phyloP scores from a whole-genome alignment of 164 flowering plant genomes.

The Amborella trichopoda region DNA sequence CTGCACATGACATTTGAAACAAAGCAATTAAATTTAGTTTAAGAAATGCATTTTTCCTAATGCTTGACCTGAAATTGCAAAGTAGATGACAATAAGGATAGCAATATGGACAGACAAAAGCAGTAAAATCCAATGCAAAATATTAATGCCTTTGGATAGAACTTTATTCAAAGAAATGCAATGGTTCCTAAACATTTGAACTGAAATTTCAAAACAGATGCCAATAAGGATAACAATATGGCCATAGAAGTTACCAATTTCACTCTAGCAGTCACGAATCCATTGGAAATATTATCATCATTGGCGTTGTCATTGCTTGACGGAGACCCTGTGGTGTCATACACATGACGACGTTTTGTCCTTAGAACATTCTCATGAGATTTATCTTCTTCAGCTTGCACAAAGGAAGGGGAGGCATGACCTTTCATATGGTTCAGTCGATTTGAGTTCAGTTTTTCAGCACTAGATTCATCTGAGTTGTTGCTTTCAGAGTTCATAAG shows the following conservation, averaged over 20 bases:
- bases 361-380: slow-evolving; percentile 17
- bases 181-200: too few species aligned
- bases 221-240: too few species aligned
- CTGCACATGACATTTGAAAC: too few species aligned
- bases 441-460: slow-evolving; percentile 23
- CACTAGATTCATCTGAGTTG: slow-evolving; percentile 32
- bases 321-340: slow-evolving; percentile 36
- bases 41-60: too few species aligned
- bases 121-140: too few species aligned
- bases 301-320: slow-evolving; percentile 33
- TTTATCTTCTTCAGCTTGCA: slow-evolving; percentile 39
- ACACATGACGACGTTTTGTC: slow-evolving; percentile 41
- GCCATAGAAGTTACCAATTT: slow-evolving; percentile 94
- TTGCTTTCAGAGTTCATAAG: slow-evolving; percentile 15
- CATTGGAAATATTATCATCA: slow-evolving; percentile 39
- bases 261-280: slow-evolving; percentile 81
- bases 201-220: too few species aligned
- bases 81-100: too few species aligned
- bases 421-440: slow-evolving; percentile 16
- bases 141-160: too few species aligned
- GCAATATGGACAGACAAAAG: too few species aligned
- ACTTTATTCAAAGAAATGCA: too few species aligned
- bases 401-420: slow-evolving; percentile 8
- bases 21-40: too few species aligned
- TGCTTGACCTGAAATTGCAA: too few species aligned